These are phyloP conservation scores for Thalia dealbata DNA, from an alignment of 176 grass and related monocot genomes.

Conservation along the genomic window DNA sequence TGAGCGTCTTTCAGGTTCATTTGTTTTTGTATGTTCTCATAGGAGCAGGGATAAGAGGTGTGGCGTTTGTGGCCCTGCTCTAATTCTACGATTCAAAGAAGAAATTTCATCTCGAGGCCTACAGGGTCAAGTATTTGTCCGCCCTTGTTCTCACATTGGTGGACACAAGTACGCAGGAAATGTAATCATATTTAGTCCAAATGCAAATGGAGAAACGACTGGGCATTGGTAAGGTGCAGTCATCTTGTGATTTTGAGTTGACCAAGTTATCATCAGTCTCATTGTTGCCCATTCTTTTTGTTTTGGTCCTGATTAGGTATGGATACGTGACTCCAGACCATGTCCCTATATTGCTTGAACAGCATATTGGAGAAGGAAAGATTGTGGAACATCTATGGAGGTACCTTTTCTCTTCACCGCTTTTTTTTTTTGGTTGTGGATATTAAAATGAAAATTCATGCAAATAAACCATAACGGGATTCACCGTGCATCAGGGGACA, in stretches of 20 bases:
- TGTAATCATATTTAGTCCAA: slow-evolving; percentile 23
- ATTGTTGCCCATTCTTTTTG: slow-evolving; percentile 9
- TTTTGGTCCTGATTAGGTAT: slow-evolving; percentile 16
- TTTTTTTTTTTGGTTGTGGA: not conserved
- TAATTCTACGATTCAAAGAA: slow-evolving; percentile 22
- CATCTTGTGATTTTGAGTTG: not conserved
- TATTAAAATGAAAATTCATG: not conserved
- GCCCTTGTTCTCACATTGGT: slow-evolving; percentile 25
- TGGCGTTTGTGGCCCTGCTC: slow-evolving; percentile 23
- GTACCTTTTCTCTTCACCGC: not conserved
- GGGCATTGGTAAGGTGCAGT: slow-evolving; percentile 19
- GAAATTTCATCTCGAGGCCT: slow-evolving; percentile 17
- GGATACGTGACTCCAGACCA: slow-evolving; percentile 25
- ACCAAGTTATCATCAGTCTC: not conserved
- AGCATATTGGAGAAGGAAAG: slow-evolving; percentile 20
- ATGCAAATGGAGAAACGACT: slow-evolving; percentile 14
- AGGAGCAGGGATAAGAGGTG: slow-evolving; percentile 22
- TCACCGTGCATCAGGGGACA: slow-evolving; percentile 11
- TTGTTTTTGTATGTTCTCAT: slow-evolving; percentile 25
- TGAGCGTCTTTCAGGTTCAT: slow-evolving; percentile 18
- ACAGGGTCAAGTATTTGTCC: slow-evolving; percentile 15
- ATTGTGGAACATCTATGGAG: slow-evolving; percentile 23
- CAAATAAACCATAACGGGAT: not conserved
- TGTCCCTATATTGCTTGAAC: slow-evolving; percentile 20
- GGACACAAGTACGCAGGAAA: slow-evolving; percentile 29